Evolutionary conservation across 2,329 filamentous ascomycete species (phyloP).

Genomic region (Colletotrichum costaricense): DNA sequence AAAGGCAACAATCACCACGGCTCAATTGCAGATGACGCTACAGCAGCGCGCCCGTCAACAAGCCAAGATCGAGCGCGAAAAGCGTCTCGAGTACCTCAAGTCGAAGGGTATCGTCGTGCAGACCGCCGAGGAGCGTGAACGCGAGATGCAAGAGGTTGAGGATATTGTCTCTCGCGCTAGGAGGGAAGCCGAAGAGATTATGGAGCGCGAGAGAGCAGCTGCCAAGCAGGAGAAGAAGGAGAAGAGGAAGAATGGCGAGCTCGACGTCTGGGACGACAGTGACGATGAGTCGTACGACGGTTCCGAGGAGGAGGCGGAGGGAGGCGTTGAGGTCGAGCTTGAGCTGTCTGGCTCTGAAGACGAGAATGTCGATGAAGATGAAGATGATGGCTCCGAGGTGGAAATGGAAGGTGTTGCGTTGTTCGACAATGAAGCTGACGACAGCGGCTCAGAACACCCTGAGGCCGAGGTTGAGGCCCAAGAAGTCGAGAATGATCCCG

Average conservation of each 20-base stretch:
- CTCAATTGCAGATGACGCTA: constrained; percentile 76
- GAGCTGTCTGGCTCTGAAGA: constrained; percentile 58
- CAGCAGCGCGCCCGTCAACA: constrained; percentile 82
- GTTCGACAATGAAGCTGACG: constrained; percentile 55
- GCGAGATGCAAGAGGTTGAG: constrained; percentile 85
- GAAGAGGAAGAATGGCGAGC: constrained; percentile 53
- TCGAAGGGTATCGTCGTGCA: constrained; percentile 85
- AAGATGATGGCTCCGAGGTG: constrained; percentile 44
- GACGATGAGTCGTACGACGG: constrained; percentile 62
- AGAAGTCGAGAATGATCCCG: constrained; percentile 40
- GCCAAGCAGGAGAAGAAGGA: constrained; percentile 72
- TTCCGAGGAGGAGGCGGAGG: constrained; percentile 51
- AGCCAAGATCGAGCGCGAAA: constrained; percentile 80
- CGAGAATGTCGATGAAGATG: constrained; percentile 48
- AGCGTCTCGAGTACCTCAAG: constrained; percentile 80
- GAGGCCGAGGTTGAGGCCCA: constrained; percentile 40
- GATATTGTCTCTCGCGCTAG: constrained; percentile 88
- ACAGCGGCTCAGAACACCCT: constrained; percentile 49
- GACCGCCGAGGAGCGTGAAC: constrained; percentile 87
- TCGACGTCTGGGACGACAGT: constrained; percentile 68
- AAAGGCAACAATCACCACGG: constrained; percentile 71
- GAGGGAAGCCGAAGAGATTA: constrained; percentile 82
- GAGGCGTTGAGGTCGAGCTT: constrained; percentile 50
- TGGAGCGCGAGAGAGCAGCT: constrained; percentile 79
- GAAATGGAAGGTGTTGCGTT: constrained; percentile 46